These are phyloP conservation scores for Cordyceps militaris DNA, from an alignment of 2,329 filamentous ascomycete species.

Conservation along the genomic window DNA sequence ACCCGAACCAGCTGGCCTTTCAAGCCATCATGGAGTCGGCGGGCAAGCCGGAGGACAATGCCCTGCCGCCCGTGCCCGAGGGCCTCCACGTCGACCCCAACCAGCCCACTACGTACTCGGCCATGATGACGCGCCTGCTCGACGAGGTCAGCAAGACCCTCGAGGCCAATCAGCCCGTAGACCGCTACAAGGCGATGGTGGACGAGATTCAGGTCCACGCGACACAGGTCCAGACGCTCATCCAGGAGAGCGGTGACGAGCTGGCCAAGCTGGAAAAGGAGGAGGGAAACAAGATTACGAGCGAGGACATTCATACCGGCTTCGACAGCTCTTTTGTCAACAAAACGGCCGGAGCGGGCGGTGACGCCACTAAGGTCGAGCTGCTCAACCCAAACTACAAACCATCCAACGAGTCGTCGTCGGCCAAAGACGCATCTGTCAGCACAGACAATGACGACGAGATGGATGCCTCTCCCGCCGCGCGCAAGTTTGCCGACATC, in stretches of 20 bases:
- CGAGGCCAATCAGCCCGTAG: constrained; percentile 64
- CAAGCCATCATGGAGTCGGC: constrained; percentile 79
- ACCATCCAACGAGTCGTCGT: not conserved
- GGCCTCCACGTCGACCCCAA: constrained; percentile 71
- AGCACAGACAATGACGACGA: constrained; percentile 58
- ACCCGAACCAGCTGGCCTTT: constrained; percentile 79
- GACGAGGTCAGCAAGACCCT: constrained; percentile 86
- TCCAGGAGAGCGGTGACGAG: constrained; percentile 66
- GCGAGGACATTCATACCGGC: constrained; percentile 78
- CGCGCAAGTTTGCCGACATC: constrained; percentile 76
- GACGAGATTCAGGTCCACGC: constrained; percentile 71
- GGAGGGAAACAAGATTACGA: constrained; percentile 86
- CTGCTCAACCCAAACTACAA: constrained; percentile 63
- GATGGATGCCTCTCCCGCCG: constrained; percentile 63
- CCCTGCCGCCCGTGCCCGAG: constrained; percentile 65
- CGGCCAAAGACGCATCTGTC: constrained; percentile 23
- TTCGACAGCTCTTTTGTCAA: constrained; percentile 82
- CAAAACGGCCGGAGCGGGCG: constrained; percentile 46
- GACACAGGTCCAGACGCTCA: constrained; percentile 68
- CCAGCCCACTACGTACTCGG: constrained; percentile 76
- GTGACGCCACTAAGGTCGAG: constrained; percentile 52
- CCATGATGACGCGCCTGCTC: constrained; percentile 96
- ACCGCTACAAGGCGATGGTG: constrained; percentile 68
- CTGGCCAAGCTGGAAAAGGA: constrained; percentile 77
- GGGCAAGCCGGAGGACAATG: constrained; percentile 64